Evolutionary conservation across 139 green algal species (phyloP), one percentile per base, ranked within the genome.

Genomic region (Raphidocelis subcapitata): DNA sequence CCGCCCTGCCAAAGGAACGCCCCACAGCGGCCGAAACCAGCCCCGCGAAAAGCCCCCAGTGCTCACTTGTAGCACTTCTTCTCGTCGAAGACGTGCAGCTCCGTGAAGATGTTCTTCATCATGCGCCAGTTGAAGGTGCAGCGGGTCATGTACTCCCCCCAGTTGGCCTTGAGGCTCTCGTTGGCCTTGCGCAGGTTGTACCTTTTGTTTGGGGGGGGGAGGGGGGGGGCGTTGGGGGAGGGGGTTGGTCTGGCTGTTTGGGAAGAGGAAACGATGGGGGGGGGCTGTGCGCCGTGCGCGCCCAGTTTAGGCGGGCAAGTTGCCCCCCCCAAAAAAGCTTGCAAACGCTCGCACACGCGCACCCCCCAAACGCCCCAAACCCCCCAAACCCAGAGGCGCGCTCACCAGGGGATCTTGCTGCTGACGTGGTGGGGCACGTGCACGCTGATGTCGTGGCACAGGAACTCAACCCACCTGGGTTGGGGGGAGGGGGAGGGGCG

Each of bases 341-440:
- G n/a, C n/a, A n/a, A n/a, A n/a, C n/a, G n/a, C n/a, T n/a, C 77
- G 49, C n/a, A n/a, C n/a, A n/a, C n/a, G n/a, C n/a, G n/a, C n/a
- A n/a, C n/a, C n/a, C n/a, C n/a, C n/a, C n/a, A n/a, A n/a, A n/a
- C n/a, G n/a, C n/a, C n/a, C n/a, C n/a, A n/a, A n/a, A n/a, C n/a
- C n/a, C n/a, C n/a, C n/a, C n/a, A n/a, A n/a, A n/a, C n/a, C n/a
- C n/a, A n/a, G n/a, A n/a, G n/a, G n/a, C n/a, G n/a, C n/a, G 72
- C 41, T 49, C 41, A 49, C 89, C 92, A 97, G 44, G 93, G 93
- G 77, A 99, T 98, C 85, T 97, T 97, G 68, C 83, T 81, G 62
- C 73, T 88, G 3, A 99, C 91, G 77, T 99, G 95, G 88, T 99
- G 95, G 20, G 95, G 95, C 66, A 99, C 91, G 73, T 99, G 95